Evolutionary conservation across 2,329 filamentous ascomycete species (phyloP).

Genomic region (Monosporascus sp.): DNA sequence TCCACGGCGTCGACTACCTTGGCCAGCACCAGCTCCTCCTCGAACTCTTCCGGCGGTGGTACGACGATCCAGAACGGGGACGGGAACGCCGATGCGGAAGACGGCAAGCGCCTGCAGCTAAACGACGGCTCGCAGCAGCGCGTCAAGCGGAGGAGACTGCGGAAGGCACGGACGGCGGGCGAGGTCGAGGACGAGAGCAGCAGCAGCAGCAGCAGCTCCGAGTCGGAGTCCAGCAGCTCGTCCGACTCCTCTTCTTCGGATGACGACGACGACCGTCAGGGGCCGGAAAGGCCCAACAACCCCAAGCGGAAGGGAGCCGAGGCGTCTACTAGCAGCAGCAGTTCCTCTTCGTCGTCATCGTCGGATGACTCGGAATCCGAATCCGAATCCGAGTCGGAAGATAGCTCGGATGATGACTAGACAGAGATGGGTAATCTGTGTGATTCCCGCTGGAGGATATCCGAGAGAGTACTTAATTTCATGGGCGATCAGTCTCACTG

Average conservation of each 20-base stretch:
- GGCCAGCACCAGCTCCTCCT: constrained; percentile 21
- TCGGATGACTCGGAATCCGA: constrained; percentile 25
- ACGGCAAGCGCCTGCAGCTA: constrained; percentile 35
- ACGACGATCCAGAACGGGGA: constrained; percentile 7
- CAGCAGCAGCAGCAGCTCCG: constrained; percentile 23
- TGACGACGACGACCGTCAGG: not conserved
- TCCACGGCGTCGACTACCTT: constrained; percentile 21
- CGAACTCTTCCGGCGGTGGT: constrained; percentile 13
- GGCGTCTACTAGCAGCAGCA: constrained; percentile 24
- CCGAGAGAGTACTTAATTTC: not conserved
- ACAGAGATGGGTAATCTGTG: not conserved
- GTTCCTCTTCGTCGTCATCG: constrained; percentile 11
- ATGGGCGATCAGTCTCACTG: not conserved
- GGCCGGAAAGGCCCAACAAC: not conserved
- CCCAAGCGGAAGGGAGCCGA: constrained; percentile 25
- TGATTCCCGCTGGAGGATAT: not conserved
- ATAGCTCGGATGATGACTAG: constrained; percentile 26
- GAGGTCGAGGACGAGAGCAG: constrained; percentile 36
- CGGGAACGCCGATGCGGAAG: constrained; percentile 19
- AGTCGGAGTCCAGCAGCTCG: constrained; percentile 25
- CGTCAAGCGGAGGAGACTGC: constrained; percentile 39
- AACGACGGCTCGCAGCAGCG: constrained; percentile 40
- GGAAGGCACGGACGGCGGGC: constrained; percentile 45
- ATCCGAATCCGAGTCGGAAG: constrained; percentile 29
- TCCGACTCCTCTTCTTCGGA: not conserved